phyloP scores from a whole-genome alignment of 164 flowering plant species.

The Tinospora cordifolia region DNA sequence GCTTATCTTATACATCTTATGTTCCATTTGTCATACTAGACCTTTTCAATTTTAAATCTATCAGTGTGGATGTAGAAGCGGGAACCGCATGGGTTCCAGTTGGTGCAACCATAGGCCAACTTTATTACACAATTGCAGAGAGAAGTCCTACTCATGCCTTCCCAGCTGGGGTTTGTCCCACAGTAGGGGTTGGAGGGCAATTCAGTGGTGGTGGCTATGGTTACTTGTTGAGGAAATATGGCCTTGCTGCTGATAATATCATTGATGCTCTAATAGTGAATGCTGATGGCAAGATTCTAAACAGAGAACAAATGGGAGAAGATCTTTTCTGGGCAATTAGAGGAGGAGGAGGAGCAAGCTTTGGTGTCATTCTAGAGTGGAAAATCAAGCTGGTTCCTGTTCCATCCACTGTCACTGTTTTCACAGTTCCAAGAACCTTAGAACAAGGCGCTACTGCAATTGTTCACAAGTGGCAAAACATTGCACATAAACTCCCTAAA shows the following conservation, averaged over 20 bases:
- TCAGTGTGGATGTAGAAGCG: not conserved
- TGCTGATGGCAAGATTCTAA: constrained; percentile 7
- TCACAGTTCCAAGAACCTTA: not conserved
- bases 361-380: constrained; percentile 6
- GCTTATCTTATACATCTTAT: constrained; percentile 3
- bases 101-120: constrained; percentile 11
- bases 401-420: constrained; percentile 13
- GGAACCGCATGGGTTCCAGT: constrained; percentile 5
- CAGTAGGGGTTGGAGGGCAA: constrained; percentile 11
- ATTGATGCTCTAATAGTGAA: constrained; percentile 5
- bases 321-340: constrained; percentile 11
- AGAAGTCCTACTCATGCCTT: constrained; percentile 4
- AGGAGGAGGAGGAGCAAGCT: constrained; percentile 12
- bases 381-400: constrained; percentile 12
- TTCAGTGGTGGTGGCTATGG: constrained; percentile 9
- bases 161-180: constrained; percentile 4
- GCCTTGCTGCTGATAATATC: constrained; percentile 8
- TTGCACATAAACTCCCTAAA: constrained; percentile 6
- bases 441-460: constrained; percentile 11
- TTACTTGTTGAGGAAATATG: constrained; percentile 7
- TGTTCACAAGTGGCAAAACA: constrained; percentile 8
- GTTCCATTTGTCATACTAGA: constrained; percentile 8
- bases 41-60: constrained; percentile 3
- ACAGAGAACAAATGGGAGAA: constrained; percentile 7
- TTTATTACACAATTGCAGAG: constrained; percentile 6